Evolutionary conservation across 345 rosid species (phyloP).

Genomic region (Syzygium aromaticum): DNA sequence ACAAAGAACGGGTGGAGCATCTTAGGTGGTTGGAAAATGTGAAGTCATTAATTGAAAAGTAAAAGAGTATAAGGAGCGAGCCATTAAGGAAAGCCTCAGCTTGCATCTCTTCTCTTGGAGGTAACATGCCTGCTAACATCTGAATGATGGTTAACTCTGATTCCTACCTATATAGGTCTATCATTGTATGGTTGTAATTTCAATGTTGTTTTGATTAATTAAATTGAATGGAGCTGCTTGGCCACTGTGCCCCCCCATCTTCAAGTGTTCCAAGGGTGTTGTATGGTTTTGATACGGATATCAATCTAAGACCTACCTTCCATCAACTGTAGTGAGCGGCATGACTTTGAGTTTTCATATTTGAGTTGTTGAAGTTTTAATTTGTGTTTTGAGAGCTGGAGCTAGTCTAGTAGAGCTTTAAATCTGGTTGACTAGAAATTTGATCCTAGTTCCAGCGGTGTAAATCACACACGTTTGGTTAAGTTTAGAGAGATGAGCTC

Average conservation of each 20-base stretch:
- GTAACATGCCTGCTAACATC: background rate
- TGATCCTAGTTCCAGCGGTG: background rate
- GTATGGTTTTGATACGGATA: background rate
- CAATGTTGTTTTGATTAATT: background rate
- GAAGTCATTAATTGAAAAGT: slow-evolving; percentile 32
- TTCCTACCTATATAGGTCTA: background rate
- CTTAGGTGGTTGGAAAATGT: slow-evolving; percentile 54
- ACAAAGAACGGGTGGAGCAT: slow-evolving; percentile 67
- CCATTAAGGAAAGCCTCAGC: background rate
- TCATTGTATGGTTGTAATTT: background rate
- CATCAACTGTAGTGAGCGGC: background rate
- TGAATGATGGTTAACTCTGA: background rate
- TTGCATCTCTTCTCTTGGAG: background rate
- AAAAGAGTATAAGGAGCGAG: background rate
- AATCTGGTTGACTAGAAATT: background rate
- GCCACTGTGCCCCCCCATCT: background rate
- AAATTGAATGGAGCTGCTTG: background rate
- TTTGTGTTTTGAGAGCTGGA: background rate
- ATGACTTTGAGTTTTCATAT: background rate
- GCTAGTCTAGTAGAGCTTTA: background rate
- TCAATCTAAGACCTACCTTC: background rate
- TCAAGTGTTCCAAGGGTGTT: background rate
- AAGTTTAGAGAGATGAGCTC: background rate
- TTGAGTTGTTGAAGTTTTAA: background rate
- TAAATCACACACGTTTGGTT: background rate